Conservation (phyloP, 192 early-diverging fungal genomes). For the Mortierella hygrophila region DNA sequence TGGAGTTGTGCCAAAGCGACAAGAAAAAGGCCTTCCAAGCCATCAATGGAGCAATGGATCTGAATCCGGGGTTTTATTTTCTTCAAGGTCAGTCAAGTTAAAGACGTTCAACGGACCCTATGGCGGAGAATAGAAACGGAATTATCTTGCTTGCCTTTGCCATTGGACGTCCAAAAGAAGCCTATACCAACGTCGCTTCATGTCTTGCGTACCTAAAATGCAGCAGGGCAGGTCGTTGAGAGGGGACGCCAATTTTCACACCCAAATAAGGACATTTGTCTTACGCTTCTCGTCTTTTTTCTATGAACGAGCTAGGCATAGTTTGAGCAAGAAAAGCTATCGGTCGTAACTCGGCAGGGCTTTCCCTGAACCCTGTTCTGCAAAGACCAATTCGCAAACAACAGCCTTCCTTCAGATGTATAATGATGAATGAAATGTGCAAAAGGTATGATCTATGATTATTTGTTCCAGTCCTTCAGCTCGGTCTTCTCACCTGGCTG, state of each 20-base stretch:
- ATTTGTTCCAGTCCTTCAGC: not conserved
- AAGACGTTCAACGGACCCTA: not conserved
- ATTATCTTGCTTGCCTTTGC: not conserved
- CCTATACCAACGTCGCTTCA: not conserved
- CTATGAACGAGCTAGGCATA: too few species aligned
- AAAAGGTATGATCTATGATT: not conserved
- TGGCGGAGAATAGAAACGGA: not conserved
- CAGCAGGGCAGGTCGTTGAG: not conserved
- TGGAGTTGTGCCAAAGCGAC: not conserved
- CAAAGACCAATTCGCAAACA: too few species aligned
- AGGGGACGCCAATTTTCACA: not conserved
- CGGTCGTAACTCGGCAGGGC: too few species aligned
- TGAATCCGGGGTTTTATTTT: not conserved
- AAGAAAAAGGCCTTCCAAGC: not conserved
- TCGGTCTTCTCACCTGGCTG: not conserved
- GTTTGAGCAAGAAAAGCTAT: too few species aligned
- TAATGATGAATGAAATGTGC: too few species aligned
- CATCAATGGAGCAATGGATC: not conserved
- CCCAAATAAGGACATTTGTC: not conserved
- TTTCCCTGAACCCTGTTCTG: too few species aligned
- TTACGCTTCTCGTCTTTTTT: not conserved
- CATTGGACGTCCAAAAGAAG: not conserved
- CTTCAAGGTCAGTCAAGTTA: not conserved
- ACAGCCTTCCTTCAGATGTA: too few species aligned
- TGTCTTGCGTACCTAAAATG: not conserved